Evolutionary conservation across 257 asterid species (phyloP).

Genomic region (Mentha longifolia): DNA sequence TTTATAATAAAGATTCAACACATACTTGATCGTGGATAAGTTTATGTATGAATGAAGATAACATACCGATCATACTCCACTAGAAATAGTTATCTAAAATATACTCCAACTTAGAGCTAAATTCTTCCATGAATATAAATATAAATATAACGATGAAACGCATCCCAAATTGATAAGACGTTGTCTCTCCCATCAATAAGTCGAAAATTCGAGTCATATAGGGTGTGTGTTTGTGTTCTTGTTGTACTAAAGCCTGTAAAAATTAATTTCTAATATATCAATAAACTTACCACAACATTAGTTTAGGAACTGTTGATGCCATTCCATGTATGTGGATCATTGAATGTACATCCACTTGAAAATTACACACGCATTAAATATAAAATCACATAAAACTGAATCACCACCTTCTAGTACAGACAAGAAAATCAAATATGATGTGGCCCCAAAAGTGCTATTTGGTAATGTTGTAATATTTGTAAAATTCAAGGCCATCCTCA

Average conservation of each 20-base stretch:
- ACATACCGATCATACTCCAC: not conserved
- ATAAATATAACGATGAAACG: no score
- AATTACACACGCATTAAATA: not conserved
- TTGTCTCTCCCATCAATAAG: no score
- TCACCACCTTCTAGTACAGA: not conserved
- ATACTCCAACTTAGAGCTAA: not conserved
- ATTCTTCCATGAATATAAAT: not conserved
- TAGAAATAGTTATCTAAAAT: not conserved
- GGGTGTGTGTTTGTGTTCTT: no score
- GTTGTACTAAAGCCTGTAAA: no score
- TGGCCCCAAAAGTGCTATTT: not conserved
- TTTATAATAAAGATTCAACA: no score
- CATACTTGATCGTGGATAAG: not conserved
- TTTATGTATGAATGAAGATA: not conserved
- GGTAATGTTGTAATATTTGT: conserved; percentile 39
- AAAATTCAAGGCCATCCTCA: conserved; percentile 35
- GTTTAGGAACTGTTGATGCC: not conserved
- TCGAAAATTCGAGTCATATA: no score
- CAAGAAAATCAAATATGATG: not conserved
- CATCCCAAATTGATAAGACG: no score
- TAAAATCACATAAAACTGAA: not conserved
- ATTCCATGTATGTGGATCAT: not conserved
- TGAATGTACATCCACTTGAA: not conserved
- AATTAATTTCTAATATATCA: no score
- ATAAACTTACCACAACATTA: not conserved